Base-by-base conservation (phyloP, 306 rosid genomes). In the Lithocarpus polystachyus region DNA sequence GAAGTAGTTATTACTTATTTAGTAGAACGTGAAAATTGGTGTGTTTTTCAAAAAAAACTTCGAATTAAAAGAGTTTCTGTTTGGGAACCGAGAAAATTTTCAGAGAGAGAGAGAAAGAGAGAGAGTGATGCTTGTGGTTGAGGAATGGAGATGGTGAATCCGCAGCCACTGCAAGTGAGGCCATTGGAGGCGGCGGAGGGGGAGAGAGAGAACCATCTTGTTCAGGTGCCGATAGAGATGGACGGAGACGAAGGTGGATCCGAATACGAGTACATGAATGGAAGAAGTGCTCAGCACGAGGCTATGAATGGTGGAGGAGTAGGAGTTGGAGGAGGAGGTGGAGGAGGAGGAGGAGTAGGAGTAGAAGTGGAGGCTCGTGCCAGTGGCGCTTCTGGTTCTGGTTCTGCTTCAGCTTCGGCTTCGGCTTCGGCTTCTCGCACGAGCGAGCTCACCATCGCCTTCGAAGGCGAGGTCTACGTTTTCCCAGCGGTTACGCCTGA, bases 401-500 rank as follows among this genome's bases (percentile, higher is more conserved):
- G 17, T 77, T 5, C 45, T 48, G 67, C 53, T 48, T 5, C 88
- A 0, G 33, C 26, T 77, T 5, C 45, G 51, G 67, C 56, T 48
- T 5, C 88, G 37, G 37, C 33, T 77, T 5, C 45, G 60, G 67
- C 57, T 48, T 5, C 88, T 77, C 84, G 90, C 60, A 76, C 90
- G 51, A 87, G 91, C 75, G 96, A 91, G 87, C 96, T 91, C 82
- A 81, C 96, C 79, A 67, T 91, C 77, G 77, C 96, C 19, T 91
- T 91, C 73, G 88, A 91, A 73, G 96, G 96, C 78, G 90, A 91
- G 77, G 91, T 91, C 40, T 89, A 86, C 76, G 96, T 91, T 79
- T 91, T 91, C 83, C 93, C 96, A 0, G 88, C 90, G 0, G 90
- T 91, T 67, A 91, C 96, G 0, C 90, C 96, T 0, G 81, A 89